A percentile compares a stretch with the other conserved stretches of the same genome.
Evolutionary conservation across 768 basidiomycete species (phyloP).

Genomic region (Polyporus arcularius): DNA sequence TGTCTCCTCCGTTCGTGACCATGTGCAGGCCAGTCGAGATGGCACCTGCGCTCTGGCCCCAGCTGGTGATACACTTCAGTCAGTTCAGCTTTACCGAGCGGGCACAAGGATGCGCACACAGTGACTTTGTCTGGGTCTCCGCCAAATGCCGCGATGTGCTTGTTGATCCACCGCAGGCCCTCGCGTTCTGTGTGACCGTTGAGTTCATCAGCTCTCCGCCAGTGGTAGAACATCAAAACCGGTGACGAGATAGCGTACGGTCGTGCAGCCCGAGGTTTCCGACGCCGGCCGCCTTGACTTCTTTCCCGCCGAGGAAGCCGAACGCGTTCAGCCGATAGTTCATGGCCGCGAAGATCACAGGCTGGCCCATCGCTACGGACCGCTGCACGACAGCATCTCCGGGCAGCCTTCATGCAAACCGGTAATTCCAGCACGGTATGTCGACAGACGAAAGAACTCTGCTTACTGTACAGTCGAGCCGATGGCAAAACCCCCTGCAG

Average conservation of each 20-base stretch:
- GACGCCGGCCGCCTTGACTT: slow-evolving; percentile 37
- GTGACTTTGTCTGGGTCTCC: slow-evolving; percentile 46
- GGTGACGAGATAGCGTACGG: slow-evolving; percentile 27
- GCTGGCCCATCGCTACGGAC: slow-evolving; percentile 42
- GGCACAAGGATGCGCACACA: slow-evolving; percentile 26
- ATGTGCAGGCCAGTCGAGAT: slow-evolving; percentile 31
- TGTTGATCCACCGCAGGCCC: slow-evolving; percentile 44
- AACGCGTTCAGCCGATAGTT: slow-evolving; percentile 41
- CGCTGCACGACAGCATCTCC: slow-evolving; percentile 20
- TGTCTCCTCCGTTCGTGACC: slow-evolving; percentile 22
- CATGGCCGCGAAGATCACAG: slow-evolving; percentile 53
- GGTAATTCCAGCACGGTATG: too few species aligned
- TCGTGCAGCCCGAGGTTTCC: slow-evolving; percentile 53
- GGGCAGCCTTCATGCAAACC: too few species aligned
- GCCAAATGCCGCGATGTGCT: slow-evolving; percentile 41
- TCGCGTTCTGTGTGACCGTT: background rate
- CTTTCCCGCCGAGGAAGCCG: slow-evolving; percentile 42
- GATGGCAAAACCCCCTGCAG: too few species aligned
- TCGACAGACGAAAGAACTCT: too few species aligned
- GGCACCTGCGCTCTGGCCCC: slow-evolving; percentile 41
- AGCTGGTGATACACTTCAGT: slow-evolving; percentile 2
- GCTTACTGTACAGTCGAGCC: too few species aligned
- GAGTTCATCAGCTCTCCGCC: too few species aligned
- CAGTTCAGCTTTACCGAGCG: too few species aligned
- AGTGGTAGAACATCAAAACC: background rate